Conservation (phyloP, 805 yeast species). For the Pichia membranifaciens region DNA sequence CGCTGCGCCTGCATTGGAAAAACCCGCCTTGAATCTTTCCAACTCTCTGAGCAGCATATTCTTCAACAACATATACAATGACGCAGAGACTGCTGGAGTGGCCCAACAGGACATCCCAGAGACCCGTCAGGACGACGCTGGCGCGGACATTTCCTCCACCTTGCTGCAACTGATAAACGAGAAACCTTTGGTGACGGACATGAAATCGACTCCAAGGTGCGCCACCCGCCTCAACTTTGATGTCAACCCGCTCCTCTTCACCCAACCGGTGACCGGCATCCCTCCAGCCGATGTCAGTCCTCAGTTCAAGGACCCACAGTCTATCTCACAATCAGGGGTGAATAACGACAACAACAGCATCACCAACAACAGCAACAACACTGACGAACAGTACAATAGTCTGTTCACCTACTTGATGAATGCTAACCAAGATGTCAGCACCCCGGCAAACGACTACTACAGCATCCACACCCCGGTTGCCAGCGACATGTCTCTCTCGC, state of each 20-base stretch:
- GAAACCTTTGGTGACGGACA: not conserved
- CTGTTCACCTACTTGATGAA: too few species aligned
- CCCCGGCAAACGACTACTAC: not conserved
- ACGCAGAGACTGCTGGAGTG: not conserved
- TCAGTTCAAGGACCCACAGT: too few species aligned
- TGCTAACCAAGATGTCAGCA: too few species aligned
- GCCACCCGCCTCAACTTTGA: not conserved
- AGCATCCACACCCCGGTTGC: constrained; percentile 1
- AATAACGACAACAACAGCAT: too few species aligned
- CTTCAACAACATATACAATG: constrained; percentile 3
- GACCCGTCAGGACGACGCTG: too few species aligned
- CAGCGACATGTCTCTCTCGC: constrained; percentile 8
- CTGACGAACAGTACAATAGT: too few species aligned
- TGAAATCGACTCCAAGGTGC: constrained; percentile 3
- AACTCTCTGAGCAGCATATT: constrained; percentile 5
- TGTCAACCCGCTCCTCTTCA: not conserved
- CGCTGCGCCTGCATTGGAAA: not conserved
- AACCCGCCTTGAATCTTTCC: not conserved
- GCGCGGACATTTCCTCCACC: too few species aligned
- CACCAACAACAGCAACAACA: too few species aligned
- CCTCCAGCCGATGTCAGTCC: too few species aligned
- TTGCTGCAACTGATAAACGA: too few species aligned
- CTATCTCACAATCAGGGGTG: too few species aligned
- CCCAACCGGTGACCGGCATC: too few species aligned
- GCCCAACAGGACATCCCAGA: not conserved